Conservation (phyloP, 2,329 filamentous ascomycete genomes). For the Eutypella sp. region DNA sequence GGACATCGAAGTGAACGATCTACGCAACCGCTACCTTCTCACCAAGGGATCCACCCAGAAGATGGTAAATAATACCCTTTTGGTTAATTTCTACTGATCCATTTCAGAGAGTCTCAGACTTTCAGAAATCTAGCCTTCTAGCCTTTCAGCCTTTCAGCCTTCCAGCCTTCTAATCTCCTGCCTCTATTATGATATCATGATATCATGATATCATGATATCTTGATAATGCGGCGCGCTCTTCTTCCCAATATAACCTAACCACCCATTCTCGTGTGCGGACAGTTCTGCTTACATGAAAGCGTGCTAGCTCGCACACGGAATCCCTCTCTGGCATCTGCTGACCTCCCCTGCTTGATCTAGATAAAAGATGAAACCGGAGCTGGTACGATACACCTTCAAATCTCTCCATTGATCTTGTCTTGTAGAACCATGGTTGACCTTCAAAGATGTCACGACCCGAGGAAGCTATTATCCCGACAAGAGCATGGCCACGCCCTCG, state of each 20-base stretch:
- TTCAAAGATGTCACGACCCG: conserved; percentile 95
- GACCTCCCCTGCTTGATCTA: conserved; percentile 85
- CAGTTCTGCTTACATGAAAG: conserved; percentile 65
- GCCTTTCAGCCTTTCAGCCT: conserved; percentile 22
- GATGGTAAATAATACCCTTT: conserved; percentile 93
- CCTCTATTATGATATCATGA: too few relatives aligned
- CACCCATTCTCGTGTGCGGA: conserved; percentile 52
- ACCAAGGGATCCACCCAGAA: conserved; percentile 97
- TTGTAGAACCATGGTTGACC: conserved; percentile 54
- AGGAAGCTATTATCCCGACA: conserved; percentile 95
- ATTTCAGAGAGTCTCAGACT: too few relatives aligned
- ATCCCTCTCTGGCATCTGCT: conserved; percentile 84
- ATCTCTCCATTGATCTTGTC: conserved; percentile 39
- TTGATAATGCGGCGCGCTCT: conserved; percentile 30
- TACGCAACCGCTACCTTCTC: conserved; percentile 93
- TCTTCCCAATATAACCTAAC: conserved; percentile 30
- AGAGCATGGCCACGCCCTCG: conserved; percentile 89
- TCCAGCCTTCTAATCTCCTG: too few relatives aligned
- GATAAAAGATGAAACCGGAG: conserved; percentile 99
- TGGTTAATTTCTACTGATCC: conserved; percentile 63
- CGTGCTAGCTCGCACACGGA: conserved; percentile 58
- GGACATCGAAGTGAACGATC: conserved; percentile 97
- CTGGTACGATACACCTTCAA: conserved; percentile 77
- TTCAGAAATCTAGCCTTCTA: too few relatives aligned
- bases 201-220: too few relatives aligned